Evolutionary conservation across 164 flowering plant genomes (phyloP).

Genomic region (grape (Vitis vinifera)): DNA sequence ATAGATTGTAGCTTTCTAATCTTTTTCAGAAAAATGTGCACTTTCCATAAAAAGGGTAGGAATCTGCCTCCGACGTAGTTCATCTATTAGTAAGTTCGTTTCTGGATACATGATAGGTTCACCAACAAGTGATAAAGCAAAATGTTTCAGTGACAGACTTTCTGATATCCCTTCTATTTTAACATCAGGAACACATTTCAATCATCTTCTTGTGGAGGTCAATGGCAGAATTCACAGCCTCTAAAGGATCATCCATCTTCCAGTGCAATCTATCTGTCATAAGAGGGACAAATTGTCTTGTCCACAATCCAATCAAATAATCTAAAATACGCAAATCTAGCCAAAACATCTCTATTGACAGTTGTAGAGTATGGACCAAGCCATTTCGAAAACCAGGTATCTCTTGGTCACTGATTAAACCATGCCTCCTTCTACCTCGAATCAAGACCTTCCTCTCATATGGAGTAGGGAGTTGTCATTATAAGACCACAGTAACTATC

Average conservation of each 20-base stretch:
- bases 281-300: too few relatives aligned
- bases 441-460: too few relatives aligned
- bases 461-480: too few relatives aligned
- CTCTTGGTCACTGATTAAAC: too few relatives aligned
- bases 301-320: too few relatives aligned
- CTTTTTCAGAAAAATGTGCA: constrained; percentile 94
- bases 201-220: constrained; percentile 92
- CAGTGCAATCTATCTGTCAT: constrained; percentile 67
- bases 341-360: too few relatives aligned
- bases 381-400: too few relatives aligned
- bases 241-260: constrained; percentile 97
- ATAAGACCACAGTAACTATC: too few relatives aligned
- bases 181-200: constrained; percentile 99
- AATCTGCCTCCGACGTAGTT: constrained; percentile 77
- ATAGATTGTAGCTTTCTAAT: constrained; percentile 70
- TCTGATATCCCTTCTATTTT: constrained; percentile 67
- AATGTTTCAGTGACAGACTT: constrained; percentile 93
- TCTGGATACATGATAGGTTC: constrained; percentile 99
- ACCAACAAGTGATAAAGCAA: constrained; percentile 98
- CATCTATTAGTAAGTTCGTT: constrained; percentile 87
- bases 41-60: constrained; percentile 97
- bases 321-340: too few relatives aligned
- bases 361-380: too few relatives aligned
- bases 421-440: too few relatives aligned
- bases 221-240: constrained; percentile 80